These are phyloP conservation scores for Lactarius quietus DNA, from an alignment of 768 basidiomycete species.

Conservation along the genomic window DNA sequence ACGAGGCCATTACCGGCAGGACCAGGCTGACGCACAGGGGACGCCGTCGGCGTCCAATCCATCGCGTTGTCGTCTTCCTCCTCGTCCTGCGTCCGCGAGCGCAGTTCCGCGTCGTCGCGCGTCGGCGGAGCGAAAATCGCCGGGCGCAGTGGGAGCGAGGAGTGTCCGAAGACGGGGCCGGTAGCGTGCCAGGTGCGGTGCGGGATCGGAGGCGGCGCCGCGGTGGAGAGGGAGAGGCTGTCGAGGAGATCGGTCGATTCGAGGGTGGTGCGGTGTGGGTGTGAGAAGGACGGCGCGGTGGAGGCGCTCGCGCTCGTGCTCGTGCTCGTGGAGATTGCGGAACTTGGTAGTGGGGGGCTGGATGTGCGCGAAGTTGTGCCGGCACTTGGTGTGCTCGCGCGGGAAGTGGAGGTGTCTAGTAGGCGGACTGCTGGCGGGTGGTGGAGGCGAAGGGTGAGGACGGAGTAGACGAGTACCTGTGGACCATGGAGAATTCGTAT, in stretches of 20 bases:
- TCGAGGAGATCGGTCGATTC: slow-evolving; percentile 58
- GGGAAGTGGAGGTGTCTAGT: slow-evolving; percentile 51
- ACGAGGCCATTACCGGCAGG: not conserved
- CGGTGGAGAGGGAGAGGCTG: slow-evolving; percentile 54
- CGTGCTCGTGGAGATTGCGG: not conserved
- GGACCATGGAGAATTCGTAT: not conserved
- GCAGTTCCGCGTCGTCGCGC: slow-evolving; percentile 31
- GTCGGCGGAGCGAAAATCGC: slow-evolving; percentile 29
- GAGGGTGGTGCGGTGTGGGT: slow-evolving; percentile 15
- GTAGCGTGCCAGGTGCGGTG: slow-evolving; percentile 27
- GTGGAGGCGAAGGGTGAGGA: slow-evolving; percentile 55
- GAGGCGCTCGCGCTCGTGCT: no score
- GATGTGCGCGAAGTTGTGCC: slow-evolving; percentile 36
- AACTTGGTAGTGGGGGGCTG: slow-evolving; percentile 38
- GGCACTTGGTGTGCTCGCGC: slow-evolving; percentile 27
- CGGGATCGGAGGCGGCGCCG: slow-evolving; percentile 57
- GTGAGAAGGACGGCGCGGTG: slow-evolving; percentile 4
- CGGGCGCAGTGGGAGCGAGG: slow-evolving; percentile 47
- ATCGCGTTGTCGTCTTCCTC: slow-evolving; percentile 41
- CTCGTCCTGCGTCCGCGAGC: slow-evolving; percentile 27
- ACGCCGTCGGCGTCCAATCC: slow-evolving; percentile 64
- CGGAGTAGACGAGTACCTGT: slow-evolving; percentile 53
- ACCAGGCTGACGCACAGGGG: not conserved
- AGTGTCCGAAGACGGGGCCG: slow-evolving; percentile 64
- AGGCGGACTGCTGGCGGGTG: slow-evolving; percentile 70